Base-by-base conservation (phyloP, 2,329 filamentous ascomycete species). In the Pseudogymnoascus sp. region DNA sequence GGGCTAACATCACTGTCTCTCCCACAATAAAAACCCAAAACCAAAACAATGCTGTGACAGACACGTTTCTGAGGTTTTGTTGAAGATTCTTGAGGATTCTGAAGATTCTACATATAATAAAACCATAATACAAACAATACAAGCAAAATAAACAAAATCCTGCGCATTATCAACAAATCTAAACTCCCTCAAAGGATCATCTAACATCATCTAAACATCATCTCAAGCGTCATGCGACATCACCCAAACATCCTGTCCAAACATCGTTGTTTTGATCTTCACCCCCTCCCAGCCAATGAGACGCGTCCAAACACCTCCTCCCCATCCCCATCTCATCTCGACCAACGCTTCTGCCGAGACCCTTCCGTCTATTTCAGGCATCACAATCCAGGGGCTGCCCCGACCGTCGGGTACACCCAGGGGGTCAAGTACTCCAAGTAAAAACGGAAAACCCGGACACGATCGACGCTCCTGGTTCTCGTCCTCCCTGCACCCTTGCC, bases 271-370 rank as follows among this genome's bases (percentile, higher is more conserved):
- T 53, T 53, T 53, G 46, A 53, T 53, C 46, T 31, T 1, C 14
- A 3, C 46, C 46, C 24, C 46, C 14, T 53, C 46, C 26, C 46
- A 53, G 46, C 46, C 46, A 53, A 53, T 53, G n/a, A 53, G 26
- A 53, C 46, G 26, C 46, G 46, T 53, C 46, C 46, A 31, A 53
- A 28, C 43, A 28, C 22, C 22, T 12, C 41, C n/a, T 14, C 43
- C 43, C 46, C 26, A 31, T 31, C 46, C 26, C 24, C 26, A 53
- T 53, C 26, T 53, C 46, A 53, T 31, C 46, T 53, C 46, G 46
- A 53, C 46, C 46, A 53, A 16, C 46, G n/a, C 46, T 53, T 53
- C 46, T 53, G 26, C 46, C 46, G 46, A 53, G 46, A 53, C 46
- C 31, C 46, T 4, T 28, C 26, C 46, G 46, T 53, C 46, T 53